Evolutionary conservation across 2,329 filamentous ascomycete species (phyloP), one percentile per base, ranked within the genome.

Genomic region (Fulvia fulva): DNA sequence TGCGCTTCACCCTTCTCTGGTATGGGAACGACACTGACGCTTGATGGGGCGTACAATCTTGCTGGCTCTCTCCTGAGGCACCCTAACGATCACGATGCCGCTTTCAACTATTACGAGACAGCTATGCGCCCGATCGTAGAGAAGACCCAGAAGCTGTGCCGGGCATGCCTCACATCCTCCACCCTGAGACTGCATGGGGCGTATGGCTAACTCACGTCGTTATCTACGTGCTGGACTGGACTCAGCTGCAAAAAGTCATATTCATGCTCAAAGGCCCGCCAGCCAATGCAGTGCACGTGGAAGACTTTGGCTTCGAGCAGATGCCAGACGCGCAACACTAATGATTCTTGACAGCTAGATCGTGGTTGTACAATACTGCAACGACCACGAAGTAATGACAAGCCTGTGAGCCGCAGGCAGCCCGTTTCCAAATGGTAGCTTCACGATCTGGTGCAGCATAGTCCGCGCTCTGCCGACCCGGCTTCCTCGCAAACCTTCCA

Each of bases 1-100:
- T 70, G 67, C 46, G 61, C 67, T 21, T 66, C 65, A 14, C 71
- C 71, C 2, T 63, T 73, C 49, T 67, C 65, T 3, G 72, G 71
- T 9, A 73, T 73, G 70, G 71, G 72, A 2, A 73, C 72, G 0
- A 71, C 70, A 0, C 60, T 72, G 1, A 71, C 70, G 7, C 54
- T 74, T 9, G 66, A 60, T n/a, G 72, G 71, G 23, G 71, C 71
- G 0, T 71, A 73, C 57, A 65, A 65, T 41, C 67, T 73, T 11
- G 71, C 71, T 16, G 70, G 70, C 14, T 64, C 61, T 5, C n/a
- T 73, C 0, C 14, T 43, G 1, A 57, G 58, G 8, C 52, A 68
- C 30, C 52, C 60, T 0, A 23, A 67, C n/a, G 58, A 69, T 46
- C 57, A 53, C 28, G 52, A 53, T 5, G 57, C 61, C 1, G 70